A percentile compares a stretch with the other conserved stretches of the same genome.
These are phyloP conservation scores for Nannochloropsis gaditana DNA, from an alignment of 108 stramenopile species.

Conservation along the genomic window DNA sequence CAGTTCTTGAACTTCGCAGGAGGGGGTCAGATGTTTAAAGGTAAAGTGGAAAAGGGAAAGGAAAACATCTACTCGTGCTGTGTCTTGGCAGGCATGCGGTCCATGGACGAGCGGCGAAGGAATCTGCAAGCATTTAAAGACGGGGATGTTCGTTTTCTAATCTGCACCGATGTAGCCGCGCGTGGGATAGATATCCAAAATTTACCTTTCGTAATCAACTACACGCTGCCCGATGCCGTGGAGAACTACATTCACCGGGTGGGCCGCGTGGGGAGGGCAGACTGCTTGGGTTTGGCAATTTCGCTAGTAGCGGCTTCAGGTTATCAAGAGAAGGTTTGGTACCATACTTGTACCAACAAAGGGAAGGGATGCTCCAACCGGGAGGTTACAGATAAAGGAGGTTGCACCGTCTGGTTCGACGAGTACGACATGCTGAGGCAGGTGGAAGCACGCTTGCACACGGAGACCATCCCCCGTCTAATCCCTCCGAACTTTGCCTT, in stretches of 20 bases:
- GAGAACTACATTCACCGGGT: conserved; percentile 60
- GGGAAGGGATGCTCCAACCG: conserved; percentile 47
- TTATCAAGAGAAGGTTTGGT: conserved; percentile 50
- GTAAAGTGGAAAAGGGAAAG: conserved; percentile 35
- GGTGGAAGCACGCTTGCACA: conserved; percentile 45
- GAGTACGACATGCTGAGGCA: conserved; percentile 39
- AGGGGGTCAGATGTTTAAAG: conserved; percentile 43
- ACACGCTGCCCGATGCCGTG: conserved; percentile 57
- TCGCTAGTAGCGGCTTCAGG: conserved; percentile 50
- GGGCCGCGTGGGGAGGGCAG: conserved; percentile 58
- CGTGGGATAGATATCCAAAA: conserved; percentile 57
- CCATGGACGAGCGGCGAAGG: conserved; percentile 51
- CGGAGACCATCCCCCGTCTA: neutral
- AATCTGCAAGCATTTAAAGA: conserved; percentile 57
- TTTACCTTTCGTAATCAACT: conserved; percentile 59
- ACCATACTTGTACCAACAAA: conserved; percentile 32
- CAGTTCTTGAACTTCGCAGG: conserved; percentile 43
- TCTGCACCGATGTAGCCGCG: conserved; percentile 57
- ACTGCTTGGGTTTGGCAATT: conserved; percentile 56
- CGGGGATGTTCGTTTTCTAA: conserved; percentile 53
- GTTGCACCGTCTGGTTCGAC: conserved; percentile 58
- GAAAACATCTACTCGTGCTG: conserved; percentile 53
- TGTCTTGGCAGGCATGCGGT: conserved; percentile 55
- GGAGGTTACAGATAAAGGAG: conserved; percentile 38
- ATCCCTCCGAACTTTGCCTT: neutral